A percentile compares a stretch with the other conserved stretches of the same genome.
These are phyloP conservation scores for Candida gorgasii DNA, from an alignment of 805 yeast genomes.

Conservation along the genomic window DNA sequence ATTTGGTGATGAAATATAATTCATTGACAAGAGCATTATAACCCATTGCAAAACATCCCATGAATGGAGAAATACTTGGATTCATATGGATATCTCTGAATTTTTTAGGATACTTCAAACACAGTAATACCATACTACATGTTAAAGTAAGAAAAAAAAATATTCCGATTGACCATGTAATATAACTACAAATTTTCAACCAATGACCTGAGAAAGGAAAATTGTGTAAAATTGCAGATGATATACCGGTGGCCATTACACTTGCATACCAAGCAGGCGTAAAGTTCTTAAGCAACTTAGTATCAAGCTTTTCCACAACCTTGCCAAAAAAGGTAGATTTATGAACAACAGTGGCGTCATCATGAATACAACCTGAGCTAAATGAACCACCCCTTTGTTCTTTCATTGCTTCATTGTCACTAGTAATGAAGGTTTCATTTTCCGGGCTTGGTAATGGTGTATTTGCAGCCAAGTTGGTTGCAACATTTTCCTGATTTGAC, in stretches of 20 bases:
- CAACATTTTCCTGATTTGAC: slow-evolving; percentile 3
- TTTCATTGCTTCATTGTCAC: not conserved
- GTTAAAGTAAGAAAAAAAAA: slow-evolving; percentile 46
- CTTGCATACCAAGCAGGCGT: slow-evolving; percentile 66
- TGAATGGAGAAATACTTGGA: slow-evolving; percentile 54
- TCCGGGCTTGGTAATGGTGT: slow-evolving; percentile 61
- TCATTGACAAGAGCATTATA: slow-evolving; percentile 62
- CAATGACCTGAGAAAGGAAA: slow-evolving; percentile 68
- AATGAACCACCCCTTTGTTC: not conserved
- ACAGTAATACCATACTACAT: slow-evolving; percentile 41
- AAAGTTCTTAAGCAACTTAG: slow-evolving; percentile 5
- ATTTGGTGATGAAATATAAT: slow-evolving; percentile 46
- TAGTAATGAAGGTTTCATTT: not conserved
- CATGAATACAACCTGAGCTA: not conserved
- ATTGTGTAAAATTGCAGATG: slow-evolving; percentile 56
- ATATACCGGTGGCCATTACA: slow-evolving; percentile 86
- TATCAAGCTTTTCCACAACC: not conserved
- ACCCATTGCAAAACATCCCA: slow-evolving; percentile 87
- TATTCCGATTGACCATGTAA: slow-evolving; percentile 63
- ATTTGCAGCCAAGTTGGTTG: slow-evolving; percentile 32
- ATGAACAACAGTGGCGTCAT: not conserved
- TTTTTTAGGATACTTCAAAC: slow-evolving; percentile 32
- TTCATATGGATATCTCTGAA: slow-evolving; percentile 23
- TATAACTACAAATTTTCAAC: slow-evolving; percentile 56
- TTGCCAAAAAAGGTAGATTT: not conserved